Percentiles rank a stretch among this genome's conserved stretches.
phyloP scores from a whole-genome alignment of 2,329 filamentous ascomycete species.

The Incumbomyces delicatus region DNA sequence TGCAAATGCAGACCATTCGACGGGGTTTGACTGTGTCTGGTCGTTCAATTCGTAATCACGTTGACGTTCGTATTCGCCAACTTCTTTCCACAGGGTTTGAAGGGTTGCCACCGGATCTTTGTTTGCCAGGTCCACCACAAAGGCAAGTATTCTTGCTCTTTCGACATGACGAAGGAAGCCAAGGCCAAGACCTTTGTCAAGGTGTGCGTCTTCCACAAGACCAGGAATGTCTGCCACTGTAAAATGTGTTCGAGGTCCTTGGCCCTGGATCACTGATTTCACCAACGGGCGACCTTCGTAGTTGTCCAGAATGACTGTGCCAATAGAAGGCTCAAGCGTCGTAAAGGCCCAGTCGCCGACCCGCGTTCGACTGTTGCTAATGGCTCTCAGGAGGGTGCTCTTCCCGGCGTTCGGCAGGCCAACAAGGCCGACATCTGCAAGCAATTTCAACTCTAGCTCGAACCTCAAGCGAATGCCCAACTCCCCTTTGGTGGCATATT shows the following conservation, averaged over 20 bases:
- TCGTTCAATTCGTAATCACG: constrained; percentile 62
- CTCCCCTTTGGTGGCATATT: constrained; percentile 83
- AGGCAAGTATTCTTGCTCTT: constrained; percentile 82
- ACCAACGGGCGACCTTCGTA: constrained; percentile 63
- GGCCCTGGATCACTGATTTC: constrained; percentile 34
- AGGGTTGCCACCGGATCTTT: constrained; percentile 72
- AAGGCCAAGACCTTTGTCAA: constrained; percentile 82
- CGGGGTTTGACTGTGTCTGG: constrained; percentile 48
- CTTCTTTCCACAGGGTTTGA: constrained; percentile 78
- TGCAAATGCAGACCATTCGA: constrained; percentile 38
- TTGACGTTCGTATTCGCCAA: constrained; percentile 75
- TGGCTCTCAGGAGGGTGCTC: constrained; percentile 75
- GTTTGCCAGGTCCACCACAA: constrained; percentile 76
- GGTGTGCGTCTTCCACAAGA: constrained; percentile 80
- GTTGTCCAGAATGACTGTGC: constrained; percentile 86
- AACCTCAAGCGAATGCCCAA: constrained; percentile 66
- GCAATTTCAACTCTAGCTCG: constrained; percentile 83
- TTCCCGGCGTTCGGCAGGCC: constrained; percentile 95
- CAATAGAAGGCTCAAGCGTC: constrained; percentile 87
- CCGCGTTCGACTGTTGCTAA: constrained; percentile 80
- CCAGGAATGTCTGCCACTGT: constrained; percentile 95
- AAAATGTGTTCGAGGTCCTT: constrained; percentile 62
- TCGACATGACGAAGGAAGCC: constrained; percentile 92
- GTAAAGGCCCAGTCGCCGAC: constrained; percentile 96
- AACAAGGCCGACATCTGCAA: constrained; percentile 90